Percentiles rank a stretch among this genome's conserved stretches.
These are phyloP conservation scores for Colletotrichum falcatum DNA, from an alignment of 2,329 filamentous ascomycete genomes.

Conservation along the genomic window DNA sequence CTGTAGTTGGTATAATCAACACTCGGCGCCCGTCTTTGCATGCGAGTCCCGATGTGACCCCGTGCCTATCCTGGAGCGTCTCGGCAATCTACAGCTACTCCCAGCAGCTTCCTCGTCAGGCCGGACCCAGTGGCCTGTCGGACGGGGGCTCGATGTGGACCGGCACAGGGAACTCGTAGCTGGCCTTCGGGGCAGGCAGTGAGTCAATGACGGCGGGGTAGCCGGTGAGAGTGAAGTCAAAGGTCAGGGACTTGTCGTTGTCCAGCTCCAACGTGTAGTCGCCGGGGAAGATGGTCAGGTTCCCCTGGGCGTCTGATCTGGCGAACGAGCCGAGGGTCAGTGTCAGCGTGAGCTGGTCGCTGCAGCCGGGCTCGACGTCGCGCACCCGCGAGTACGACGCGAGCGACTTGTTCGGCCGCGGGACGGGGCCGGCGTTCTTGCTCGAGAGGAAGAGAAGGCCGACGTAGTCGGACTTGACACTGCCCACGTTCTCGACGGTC, in stretches of 20 bases:
- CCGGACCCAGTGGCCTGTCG: background rate
- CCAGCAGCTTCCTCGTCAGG: background rate
- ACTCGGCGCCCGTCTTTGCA: background rate
- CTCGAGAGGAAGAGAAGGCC: background rate
- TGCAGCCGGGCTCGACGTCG: background rate
- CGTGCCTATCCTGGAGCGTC: background rate
- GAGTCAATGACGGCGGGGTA: background rate
- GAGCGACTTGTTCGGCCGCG: background rate
- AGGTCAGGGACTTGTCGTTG: background rate
- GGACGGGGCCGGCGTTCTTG: background rate
- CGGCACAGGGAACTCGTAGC: background rate
- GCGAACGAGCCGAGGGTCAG: background rate
- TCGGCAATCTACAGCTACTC: background rate
- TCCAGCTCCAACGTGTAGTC: background rate
- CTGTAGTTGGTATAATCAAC: background rate
- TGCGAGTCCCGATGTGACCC: background rate
- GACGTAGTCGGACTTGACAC: background rate
- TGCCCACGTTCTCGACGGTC: background rate
- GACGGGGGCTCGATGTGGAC: background rate
- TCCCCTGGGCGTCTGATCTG: background rate
- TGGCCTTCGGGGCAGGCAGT: background rate
- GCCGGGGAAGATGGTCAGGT: conserved; percentile 29
- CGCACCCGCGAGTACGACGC: background rate
- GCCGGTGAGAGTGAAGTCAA: background rate
- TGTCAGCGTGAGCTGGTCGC: background rate